Conservation (phyloP, 1,284 basidiomycete genomes). For the Sparassis latifolia region DNA sequence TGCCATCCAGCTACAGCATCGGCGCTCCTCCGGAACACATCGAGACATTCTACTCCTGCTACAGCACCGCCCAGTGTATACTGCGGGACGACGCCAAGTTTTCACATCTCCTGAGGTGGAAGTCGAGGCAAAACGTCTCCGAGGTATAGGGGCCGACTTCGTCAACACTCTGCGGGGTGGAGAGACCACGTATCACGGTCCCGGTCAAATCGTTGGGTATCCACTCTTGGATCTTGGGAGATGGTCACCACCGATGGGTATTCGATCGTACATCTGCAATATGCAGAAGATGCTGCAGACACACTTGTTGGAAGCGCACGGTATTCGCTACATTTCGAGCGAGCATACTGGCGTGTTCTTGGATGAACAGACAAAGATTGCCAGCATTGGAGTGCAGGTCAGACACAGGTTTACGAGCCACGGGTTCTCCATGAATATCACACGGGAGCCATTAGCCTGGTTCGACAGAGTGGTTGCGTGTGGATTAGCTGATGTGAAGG, state of each 20-base stretch:
- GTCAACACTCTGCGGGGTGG: conserved; percentile 82
- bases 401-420: conserved; percentile 91
- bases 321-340: conserved; percentile 44
- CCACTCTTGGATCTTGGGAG: conserved; percentile 80
- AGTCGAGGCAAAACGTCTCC: conserved; percentile 63
- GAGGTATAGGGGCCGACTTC: conserved; percentile 82
- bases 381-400: conserved; percentile 95
- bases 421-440: conserved; percentile 93
- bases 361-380: conserved; percentile 69
- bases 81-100: conserved; percentile 78
- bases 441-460: conserved; percentile 73
- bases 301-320: conserved; percentile 54
- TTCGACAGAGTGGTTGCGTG: conserved; percentile 90
- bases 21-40: conserved; percentile 37
- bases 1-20: conserved; percentile 48
- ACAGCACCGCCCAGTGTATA: conserved; percentile 92
- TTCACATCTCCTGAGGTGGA: conserved; percentile 49
- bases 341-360: conserved; percentile 79
- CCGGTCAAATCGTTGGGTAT: conserved; percentile 96
- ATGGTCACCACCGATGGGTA: conserved; percentile 38
- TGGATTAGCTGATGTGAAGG: conserved; percentile 82
- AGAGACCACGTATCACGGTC: conserved; percentile 95
- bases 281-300: conserved; percentile 58
- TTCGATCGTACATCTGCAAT: conserved; percentile 69
- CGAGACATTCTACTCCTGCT: conserved; percentile 67